phyloP scores from a whole-genome alignment of 2,329 filamentous ascomycete species.

The Beauveria sp. region DNA sequence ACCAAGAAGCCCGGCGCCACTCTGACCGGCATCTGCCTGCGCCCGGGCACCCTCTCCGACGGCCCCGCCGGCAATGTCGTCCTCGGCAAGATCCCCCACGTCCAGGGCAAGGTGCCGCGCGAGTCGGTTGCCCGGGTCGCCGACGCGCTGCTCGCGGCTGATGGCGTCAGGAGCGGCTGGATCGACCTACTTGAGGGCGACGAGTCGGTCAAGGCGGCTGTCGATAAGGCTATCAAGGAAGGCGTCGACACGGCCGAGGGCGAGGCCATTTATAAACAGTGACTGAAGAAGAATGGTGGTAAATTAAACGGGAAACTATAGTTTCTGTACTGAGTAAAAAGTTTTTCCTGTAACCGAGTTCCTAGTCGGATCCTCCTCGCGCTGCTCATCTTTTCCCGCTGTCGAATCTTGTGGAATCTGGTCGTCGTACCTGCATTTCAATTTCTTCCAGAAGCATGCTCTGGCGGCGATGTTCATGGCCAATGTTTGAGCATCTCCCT shows the following conservation, averaged over 20 bases:
- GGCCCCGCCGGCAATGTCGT: conserved; percentile 40
- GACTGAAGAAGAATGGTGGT: background rate
- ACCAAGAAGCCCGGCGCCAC: conserved; percentile 27
- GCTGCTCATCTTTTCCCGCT: background rate
- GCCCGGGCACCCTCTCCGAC: conserved; percentile 43
- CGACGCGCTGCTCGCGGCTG: conserved; percentile 44
- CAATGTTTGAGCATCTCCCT: background rate
- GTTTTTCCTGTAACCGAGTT: background rate
- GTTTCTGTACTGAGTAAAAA: background rate
- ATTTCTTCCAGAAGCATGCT: conserved; percentile 1
- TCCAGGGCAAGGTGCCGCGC: conserved; percentile 39
- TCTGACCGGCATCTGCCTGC: conserved; percentile 44
- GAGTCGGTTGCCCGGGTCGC: conserved; percentile 53
- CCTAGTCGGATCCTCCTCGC: background rate
- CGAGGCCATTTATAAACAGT: conserved; percentile 30
- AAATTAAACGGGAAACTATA: background rate
- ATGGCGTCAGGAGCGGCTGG: conserved; percentile 41
- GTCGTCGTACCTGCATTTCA: background rate
- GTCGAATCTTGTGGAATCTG: background rate
- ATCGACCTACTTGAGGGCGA: conserved; percentile 48
- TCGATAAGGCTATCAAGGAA: conserved; percentile 40
- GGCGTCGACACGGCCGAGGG: conserved; percentile 46
- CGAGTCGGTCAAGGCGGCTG: conserved; percentile 38
- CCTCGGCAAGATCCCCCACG: conserved; percentile 36
- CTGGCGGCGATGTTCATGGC: background rate